Evolutionary conservation across 2,329 filamentous ascomycete genomes (phyloP), one percentile per base, ranked within the genome.

Genomic region (Aspergillus transmontanensis): DNA sequence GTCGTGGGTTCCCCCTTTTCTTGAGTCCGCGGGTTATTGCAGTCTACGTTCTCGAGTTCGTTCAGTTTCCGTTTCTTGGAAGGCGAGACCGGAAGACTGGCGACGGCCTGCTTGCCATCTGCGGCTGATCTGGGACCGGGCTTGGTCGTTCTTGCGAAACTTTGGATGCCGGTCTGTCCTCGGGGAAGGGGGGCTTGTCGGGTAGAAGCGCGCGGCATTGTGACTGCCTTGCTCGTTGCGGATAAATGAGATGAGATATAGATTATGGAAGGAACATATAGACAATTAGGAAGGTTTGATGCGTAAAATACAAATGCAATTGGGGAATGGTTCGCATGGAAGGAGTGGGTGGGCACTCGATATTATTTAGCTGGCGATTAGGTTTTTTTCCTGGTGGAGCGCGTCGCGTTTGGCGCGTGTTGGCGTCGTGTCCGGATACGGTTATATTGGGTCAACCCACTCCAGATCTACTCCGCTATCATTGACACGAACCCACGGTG

Each of bases 121-220:
- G 34, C 48, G n/a, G 59, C n/a, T 6, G 62, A 61, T 21, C 59
- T 51, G 5, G 43, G 43, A 6, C 75, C 75, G 45, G 79, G 75
- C 68, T 84, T 83, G 53, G 78, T 79, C 62, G 81, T 71, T 67
- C 75, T 78, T 62, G 80, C 74, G 66, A 83, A 83, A 62, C 72
- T 73, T 66, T 78, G 76, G 54, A 83, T 80, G 70, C 75, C 83
- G 76, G 69, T 67, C 65, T 78, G 77, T 23, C 64, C 68, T 60
- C 70, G 69, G 55, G 74, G 71, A 68, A 77, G 73, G 73, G 69
- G 63, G 69, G 69, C 64, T 64, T 68, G 66, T 61, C 67, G 66
- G 54, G 75, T 66, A 59, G 75, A 73, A 56, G 72, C 66, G 68
- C 73, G 74, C 68, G 70, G 71, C 73, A 76, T 78, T 66, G 72